Evolutionary conservation across 1,139 yeast species (phyloP).

Genomic region (Lodderomyces elongisporus): DNA sequence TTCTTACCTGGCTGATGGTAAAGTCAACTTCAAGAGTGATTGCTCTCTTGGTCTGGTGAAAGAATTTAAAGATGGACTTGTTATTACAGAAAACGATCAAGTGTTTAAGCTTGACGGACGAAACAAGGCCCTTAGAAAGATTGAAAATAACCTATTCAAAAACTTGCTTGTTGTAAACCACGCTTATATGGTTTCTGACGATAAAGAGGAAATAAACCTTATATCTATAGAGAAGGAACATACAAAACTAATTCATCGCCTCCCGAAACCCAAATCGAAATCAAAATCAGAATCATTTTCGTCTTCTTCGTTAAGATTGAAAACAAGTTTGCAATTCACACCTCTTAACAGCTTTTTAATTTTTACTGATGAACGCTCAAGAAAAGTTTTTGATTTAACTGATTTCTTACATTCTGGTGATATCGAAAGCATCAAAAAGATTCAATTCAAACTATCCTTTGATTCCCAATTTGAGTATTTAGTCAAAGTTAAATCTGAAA

Average conservation of each 20-base stretch:
- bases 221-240: constrained; percentile 7
- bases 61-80: constrained; percentile 18
- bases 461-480: constrained; percentile 11
- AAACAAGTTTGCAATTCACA: constrained; percentile 12
- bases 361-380: constrained; percentile 6
- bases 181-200: constrained; percentile 10
- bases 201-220: constrained; percentile 7
- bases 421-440: constrained; percentile 13
- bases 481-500: constrained; percentile 5
- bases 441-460: constrained; percentile 10
- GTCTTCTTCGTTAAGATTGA: too few species aligned
- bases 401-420: constrained; percentile 23
- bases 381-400: constrained; percentile 25
- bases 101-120: constrained; percentile 13
- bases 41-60: constrained; percentile 8
- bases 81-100: constrained; percentile 16
- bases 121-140: constrained; percentile 7
- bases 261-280: too few species aligned
- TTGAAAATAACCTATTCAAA: constrained; percentile 11
- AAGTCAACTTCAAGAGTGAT: constrained; percentile 5
- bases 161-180: constrained; percentile 12
- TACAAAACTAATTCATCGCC: too few species aligned
- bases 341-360: constrained; percentile 18
- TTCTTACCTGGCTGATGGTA: constrained; percentile 11
- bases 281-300: too few species aligned